phyloP scores from a whole-genome alignment of 2,329 filamentous ascomycete species.

The Curvularia sp. region DNA sequence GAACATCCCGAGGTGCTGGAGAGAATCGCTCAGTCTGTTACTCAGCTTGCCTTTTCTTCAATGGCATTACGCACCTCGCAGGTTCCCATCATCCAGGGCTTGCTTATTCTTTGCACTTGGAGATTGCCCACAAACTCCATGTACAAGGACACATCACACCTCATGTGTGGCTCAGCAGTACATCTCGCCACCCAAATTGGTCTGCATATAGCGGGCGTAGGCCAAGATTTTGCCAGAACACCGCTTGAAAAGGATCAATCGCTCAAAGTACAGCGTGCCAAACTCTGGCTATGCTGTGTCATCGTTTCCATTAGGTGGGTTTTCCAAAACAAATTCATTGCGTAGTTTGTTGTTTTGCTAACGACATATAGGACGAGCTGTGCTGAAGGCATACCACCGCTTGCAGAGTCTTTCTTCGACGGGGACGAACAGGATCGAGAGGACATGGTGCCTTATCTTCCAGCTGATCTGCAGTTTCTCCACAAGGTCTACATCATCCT shows the following conservation, averaged over 20 bases:
- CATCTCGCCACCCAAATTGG: conserved; percentile 54
- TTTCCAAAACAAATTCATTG: background rate
- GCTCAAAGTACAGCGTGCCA: conserved; percentile 47
- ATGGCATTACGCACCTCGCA: conserved; percentile 48
- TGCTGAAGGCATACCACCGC: conserved; percentile 47
- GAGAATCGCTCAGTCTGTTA: conserved; percentile 45
- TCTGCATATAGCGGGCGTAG: conserved; percentile 50
- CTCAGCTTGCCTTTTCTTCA: conserved; percentile 48
- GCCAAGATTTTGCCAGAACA: conserved; percentile 52
- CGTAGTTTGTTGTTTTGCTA: conserved; percentile 10
- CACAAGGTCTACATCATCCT: conserved; percentile 47
- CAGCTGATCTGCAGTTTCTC: conserved; percentile 42
- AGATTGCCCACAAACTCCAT: conserved; percentile 52
- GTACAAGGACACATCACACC: conserved; percentile 52
- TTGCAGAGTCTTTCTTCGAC: conserved; percentile 46
- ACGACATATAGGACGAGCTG: conserved; percentile 39
- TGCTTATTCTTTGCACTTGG: conserved; percentile 53
- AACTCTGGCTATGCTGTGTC: conserved; percentile 50
- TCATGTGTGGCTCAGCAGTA: conserved; percentile 52
- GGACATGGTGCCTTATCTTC: conserved; percentile 43
- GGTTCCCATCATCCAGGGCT: conserved; percentile 51
- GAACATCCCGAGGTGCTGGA: conserved; percentile 48
- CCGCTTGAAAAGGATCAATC: conserved; percentile 47
- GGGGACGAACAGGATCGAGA: conserved; percentile 44
- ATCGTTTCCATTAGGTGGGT: conserved; percentile 48